phyloP scores from a whole-genome alignment of 441 rosid genomes.

The Sinapis alba region DNA sequence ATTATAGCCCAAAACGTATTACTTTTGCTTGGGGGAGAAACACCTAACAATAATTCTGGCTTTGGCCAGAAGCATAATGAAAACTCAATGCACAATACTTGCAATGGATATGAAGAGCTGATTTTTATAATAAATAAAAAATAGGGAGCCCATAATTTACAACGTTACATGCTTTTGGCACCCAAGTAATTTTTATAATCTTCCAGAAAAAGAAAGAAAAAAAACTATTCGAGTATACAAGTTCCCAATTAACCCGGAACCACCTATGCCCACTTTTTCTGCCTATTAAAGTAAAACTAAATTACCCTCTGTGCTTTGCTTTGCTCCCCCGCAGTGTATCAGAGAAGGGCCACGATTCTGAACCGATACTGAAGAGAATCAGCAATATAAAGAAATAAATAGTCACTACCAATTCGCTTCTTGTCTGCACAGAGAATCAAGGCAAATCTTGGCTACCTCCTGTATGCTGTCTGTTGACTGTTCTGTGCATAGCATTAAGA shows the following conservation, averaged over 20 bases:
- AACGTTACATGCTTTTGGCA: constrained; percentile 26
- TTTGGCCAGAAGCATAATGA: not conserved
- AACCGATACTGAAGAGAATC: constrained; percentile 22
- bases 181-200: constrained; percentile 12
- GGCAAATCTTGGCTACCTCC: constrained; percentile 23
- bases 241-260: constrained; percentile 22
- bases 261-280: constrained; percentile 15
- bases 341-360: constrained; percentile 33
- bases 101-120: no score
- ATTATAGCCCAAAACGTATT: no score
- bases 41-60: not conserved
- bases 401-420: constrained; percentile 25
- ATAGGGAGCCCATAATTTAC: constrained; percentile 32
- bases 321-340: constrained; percentile 26
- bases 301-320: constrained; percentile 34
- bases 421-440: constrained; percentile 29
- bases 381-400: constrained; percentile 3
- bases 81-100: not conserved
- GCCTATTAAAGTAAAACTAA: constrained; percentile 24
- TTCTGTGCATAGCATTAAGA: constrained; percentile 39
- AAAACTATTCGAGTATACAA: constrained; percentile 38
- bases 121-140: constrained; percentile 22
- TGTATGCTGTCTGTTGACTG: constrained; percentile 16
- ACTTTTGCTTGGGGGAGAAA: not conserved
- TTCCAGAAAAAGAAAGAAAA: not conserved